phyloP scores from a whole-genome alignment of 306 rosid genomes.

The Cucurbita ficifolia region DNA sequence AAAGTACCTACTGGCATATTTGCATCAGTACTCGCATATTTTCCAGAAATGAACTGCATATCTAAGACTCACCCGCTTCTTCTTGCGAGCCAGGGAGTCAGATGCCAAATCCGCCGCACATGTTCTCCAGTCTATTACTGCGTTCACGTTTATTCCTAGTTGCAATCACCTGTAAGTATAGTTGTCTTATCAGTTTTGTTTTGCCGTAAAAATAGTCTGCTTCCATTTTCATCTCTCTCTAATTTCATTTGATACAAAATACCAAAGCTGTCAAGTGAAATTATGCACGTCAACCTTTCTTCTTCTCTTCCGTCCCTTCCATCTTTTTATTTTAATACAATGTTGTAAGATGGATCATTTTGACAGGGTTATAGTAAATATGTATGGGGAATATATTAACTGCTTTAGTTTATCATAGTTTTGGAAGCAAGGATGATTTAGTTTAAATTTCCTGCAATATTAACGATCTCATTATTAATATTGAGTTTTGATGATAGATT shows the following conservation, averaged over 20 bases:
- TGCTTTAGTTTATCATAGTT: neutral
- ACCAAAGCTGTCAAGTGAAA: neutral
- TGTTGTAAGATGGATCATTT: neutral
- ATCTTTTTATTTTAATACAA: neutral
- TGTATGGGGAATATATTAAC: neutral
- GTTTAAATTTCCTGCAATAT: neutral
- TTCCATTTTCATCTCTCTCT: neutral
- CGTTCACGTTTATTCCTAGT: slow-evolving; percentile 48
- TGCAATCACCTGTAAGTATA: slow-evolving; percentile 36
- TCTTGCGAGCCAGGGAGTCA: slow-evolving; percentile 61
- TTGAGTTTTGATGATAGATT: neutral
- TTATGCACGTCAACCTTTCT: neutral
- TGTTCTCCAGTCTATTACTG: slow-evolving; percentile 57
- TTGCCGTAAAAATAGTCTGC: neutral
- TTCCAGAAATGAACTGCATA: neutral
- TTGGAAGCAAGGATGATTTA: neutral
- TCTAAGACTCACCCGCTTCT: slow-evolving; percentile 35
- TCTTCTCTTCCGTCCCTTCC: neutral
- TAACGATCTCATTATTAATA: neutral
- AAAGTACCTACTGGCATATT: slow-evolving; percentile 49
- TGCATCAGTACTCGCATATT: neutral
- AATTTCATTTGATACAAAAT: neutral
- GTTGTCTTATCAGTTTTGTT: neutral
- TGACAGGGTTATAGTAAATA: neutral
- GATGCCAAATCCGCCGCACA: slow-evolving; percentile 89